Conservation (phyloP, 257 asterid species). For the Przewalskia tangutica region DNA sequence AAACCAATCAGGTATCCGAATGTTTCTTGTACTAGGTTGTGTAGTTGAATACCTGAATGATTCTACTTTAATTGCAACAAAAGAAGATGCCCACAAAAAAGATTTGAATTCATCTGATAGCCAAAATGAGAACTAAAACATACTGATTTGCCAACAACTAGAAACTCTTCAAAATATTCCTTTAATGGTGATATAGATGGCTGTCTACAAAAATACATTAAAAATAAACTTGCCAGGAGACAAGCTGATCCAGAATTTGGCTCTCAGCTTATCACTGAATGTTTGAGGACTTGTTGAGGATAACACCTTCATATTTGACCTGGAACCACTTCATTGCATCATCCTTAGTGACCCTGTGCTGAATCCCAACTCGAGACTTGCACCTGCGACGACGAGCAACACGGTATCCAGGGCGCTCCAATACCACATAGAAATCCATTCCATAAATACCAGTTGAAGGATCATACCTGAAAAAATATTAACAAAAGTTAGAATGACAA, state of each 20-base stretch:
- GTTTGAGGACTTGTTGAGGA: slow-evolving; percentile 63
- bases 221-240: background rate
- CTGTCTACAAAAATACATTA: slow-evolving; percentile 8
- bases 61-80: background rate
- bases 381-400: slow-evolving; percentile 76
- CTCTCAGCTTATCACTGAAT: slow-evolving; percentile 8
- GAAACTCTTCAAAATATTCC: slow-evolving; percentile 6
- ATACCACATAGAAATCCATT: slow-evolving; percentile 65
- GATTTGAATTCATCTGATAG: background rate
- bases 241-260: background rate
- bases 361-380: slow-evolving; percentile 74
- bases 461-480: slow-evolving; percentile 36
- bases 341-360: slow-evolving; percentile 67
- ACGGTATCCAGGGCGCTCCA: slow-evolving; percentile 68
- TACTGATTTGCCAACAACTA: background rate
- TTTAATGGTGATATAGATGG: background rate
- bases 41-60: background rate
- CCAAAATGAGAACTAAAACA: background rate
- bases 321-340: slow-evolving; percentile 79
- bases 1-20: background rate
- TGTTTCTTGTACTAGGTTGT: background rate
- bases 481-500: background rate
- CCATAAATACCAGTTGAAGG: slow-evolving; percentile 83
- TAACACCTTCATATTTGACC: slow-evolving; percentile 68
- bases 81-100: background rate